Percentiles rank a stretch among this genome's conserved stretches.
Evolutionary conservation across 139 green algal species (phyloP).

Genomic region (Pleodorina starrii): DNA sequence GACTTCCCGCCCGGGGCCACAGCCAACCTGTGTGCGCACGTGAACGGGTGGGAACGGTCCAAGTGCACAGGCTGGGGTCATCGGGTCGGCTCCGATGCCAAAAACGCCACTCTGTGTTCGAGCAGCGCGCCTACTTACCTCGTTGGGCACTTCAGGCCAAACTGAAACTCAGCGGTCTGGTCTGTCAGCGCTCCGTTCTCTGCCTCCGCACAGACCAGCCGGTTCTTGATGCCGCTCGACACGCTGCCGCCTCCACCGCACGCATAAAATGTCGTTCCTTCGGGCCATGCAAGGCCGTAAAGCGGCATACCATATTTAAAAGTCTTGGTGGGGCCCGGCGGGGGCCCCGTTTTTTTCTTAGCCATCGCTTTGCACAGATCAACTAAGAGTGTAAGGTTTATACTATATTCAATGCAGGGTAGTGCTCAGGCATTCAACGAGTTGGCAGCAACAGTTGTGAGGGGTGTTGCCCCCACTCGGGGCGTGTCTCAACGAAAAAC

Average conservation of each 20-base stretch:
- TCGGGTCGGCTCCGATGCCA: not conserved
- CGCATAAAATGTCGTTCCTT: slow-evolving; percentile 62
- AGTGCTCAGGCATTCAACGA: no score
- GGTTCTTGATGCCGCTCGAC: slow-evolving; percentile 62
- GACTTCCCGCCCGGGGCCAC: slow-evolving; percentile 39
- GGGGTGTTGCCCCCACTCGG: no score
- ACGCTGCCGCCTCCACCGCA: slow-evolving; percentile 61
- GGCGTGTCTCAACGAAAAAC: no score
- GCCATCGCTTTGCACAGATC: not conserved
- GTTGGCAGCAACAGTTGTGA: no score
- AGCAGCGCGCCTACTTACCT: slow-evolving; percentile 22
- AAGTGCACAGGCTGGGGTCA: not conserved
- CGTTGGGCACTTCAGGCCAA: slow-evolving; percentile 57
- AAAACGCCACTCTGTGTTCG: no score
- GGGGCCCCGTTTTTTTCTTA: not conserved
- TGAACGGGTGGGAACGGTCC: not conserved
- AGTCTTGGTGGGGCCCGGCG: slow-evolving; percentile 38
- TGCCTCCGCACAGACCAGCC: slow-evolving; percentile 53
- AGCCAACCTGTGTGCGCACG: slow-evolving; percentile 15
- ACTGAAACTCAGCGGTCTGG: slow-evolving; percentile 53
- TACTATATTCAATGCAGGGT: no score
- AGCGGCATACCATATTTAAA: slow-evolving; percentile 78
- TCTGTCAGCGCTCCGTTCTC: slow-evolving; percentile 47
- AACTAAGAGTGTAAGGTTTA: not conserved
- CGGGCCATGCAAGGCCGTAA: slow-evolving; percentile 67